These are phyloP conservation scores for Podila minutissima DNA, from an alignment of 192 early-diverging fungal genomes.

Conservation along the genomic window DNA sequence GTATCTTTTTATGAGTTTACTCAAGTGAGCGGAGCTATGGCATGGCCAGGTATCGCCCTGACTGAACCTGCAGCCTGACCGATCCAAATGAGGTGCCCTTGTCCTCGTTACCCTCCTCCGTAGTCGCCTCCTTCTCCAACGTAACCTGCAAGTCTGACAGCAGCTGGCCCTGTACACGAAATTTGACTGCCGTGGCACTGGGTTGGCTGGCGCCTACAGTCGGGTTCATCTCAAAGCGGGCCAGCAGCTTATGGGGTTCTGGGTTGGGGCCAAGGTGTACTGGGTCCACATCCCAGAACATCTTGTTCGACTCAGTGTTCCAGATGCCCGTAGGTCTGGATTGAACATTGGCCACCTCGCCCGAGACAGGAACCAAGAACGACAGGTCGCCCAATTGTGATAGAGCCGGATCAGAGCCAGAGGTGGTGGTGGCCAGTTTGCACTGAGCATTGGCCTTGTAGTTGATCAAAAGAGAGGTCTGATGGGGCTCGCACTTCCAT, in stretches of 20 bases:
- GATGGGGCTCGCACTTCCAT: slow-evolving; percentile 64
- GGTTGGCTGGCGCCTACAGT: slow-evolving; percentile 45
- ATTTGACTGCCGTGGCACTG: slow-evolving; percentile 54
- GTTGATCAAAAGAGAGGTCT: slow-evolving; percentile 57
- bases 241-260: slow-evolving; percentile 54
- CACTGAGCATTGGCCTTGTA: slow-evolving; percentile 56
- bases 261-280: slow-evolving; percentile 13
- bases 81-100: slow-evolving; percentile 13
- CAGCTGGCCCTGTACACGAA: slow-evolving; percentile 37
- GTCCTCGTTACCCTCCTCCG: neutral
- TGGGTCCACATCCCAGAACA: slow-evolving; percentile 61
- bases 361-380: slow-evolving; percentile 58
- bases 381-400: slow-evolving; percentile 46
- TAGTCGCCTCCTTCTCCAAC: neutral
- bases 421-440: slow-evolving; percentile 7
- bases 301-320: slow-evolving; percentile 58
- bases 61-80: slow-evolving; percentile 51
- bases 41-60: slow-evolving; percentile 39
- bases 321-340: slow-evolving; percentile 60
- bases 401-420: too few relatives aligned
- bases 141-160: slow-evolving; percentile 38
- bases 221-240: slow-evolving; percentile 56
- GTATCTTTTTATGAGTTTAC: neutral
- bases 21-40: too few relatives aligned
- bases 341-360: slow-evolving; percentile 56